Conservation (phyloP, 108 stramenopile genomes). For the Ochromonas danica region DNA sequence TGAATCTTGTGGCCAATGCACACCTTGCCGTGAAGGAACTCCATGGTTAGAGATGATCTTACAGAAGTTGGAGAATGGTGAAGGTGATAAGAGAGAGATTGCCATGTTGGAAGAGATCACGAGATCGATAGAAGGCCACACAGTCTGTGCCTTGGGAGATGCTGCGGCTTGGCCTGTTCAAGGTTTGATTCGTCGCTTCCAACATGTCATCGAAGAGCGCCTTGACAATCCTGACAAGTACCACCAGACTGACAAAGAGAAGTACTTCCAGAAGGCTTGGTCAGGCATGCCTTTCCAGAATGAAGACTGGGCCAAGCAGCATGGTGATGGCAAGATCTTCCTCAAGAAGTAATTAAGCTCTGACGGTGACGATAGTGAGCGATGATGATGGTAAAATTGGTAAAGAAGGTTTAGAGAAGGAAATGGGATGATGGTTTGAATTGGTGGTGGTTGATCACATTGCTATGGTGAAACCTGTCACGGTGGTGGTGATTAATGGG, state of each 20-base stretch:
- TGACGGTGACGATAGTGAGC: no score
- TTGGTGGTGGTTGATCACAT: no score
- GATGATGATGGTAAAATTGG: no score
- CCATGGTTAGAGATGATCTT: conserved; percentile 81
- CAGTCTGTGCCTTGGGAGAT: conserved; percentile 99
- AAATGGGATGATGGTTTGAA: no score
- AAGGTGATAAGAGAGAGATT: conserved; percentile 97
- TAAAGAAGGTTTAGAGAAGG: no score
- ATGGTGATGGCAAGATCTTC: conserved; percentile 78
- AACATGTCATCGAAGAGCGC: conserved; percentile 92
- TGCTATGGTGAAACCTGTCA: no score
- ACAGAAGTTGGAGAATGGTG: conserved; percentile 69
- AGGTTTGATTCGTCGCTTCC: conserved; percentile 90
- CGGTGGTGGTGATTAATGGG: no score
- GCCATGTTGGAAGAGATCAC: conserved; percentile 99
- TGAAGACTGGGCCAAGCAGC: conserved; percentile 77
- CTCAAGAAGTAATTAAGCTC: no score
- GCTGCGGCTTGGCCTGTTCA: conserved; percentile 99
- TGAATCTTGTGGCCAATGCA: conserved; percentile 99
- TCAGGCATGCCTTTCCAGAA: conserved; percentile 86
- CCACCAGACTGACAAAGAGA: conserved; percentile 65
- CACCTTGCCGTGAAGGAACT: conserved; percentile 96
- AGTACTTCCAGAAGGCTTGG: conserved; percentile 93
- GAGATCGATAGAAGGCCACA: conserved; percentile 98
- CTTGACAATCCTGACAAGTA: conserved; percentile 82